Conservation (phyloP, 257 asterid genomes). For the Marsdenia floribunda region DNA sequence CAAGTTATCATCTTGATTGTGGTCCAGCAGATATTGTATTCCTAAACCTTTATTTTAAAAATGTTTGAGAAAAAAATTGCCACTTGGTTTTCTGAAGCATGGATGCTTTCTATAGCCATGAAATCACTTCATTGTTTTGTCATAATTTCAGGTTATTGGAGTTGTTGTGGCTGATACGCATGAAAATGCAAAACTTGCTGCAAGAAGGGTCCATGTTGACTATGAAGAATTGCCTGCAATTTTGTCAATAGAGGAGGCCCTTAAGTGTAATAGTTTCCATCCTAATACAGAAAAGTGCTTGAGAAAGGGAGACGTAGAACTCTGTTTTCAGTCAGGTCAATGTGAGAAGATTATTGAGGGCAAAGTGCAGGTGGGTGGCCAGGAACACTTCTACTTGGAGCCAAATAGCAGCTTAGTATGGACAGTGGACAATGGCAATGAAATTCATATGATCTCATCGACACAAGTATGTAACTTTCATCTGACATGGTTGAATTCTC, state of each 20-base stretch:
- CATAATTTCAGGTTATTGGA: constrained; percentile 65
- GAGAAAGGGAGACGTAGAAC: constrained; percentile 62
- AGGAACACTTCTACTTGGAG: constrained; percentile 98
- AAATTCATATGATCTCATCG: constrained; percentile 93
- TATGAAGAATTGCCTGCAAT: constrained; percentile 87
- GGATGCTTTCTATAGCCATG: background rate
- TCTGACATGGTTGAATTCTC: background rate
- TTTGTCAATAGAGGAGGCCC: constrained; percentile 78
- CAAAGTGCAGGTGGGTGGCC: constrained; percentile 82
- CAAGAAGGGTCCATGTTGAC: constrained; percentile 68
- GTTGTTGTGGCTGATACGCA: constrained; percentile 96
- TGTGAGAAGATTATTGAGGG: constrained; percentile 90
- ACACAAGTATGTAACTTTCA: constrained; percentile 55
- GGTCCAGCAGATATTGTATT: background rate
- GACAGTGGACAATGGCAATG: constrained; percentile 91
- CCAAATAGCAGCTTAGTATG: constrained; percentile 77
- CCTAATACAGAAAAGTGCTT: constrained; percentile 65
- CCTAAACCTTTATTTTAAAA: background rate
- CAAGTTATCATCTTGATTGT: background rate
- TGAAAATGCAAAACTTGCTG: constrained; percentile 85
- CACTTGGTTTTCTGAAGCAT: background rate
- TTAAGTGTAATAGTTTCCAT: constrained; percentile 63
- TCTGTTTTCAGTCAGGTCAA: constrained; percentile 60
- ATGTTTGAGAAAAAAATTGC: background rate
- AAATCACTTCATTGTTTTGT: constrained; percentile 1